Conservation (phyloP, 345 rosid genomes). For the Camelina laxa region DNA sequence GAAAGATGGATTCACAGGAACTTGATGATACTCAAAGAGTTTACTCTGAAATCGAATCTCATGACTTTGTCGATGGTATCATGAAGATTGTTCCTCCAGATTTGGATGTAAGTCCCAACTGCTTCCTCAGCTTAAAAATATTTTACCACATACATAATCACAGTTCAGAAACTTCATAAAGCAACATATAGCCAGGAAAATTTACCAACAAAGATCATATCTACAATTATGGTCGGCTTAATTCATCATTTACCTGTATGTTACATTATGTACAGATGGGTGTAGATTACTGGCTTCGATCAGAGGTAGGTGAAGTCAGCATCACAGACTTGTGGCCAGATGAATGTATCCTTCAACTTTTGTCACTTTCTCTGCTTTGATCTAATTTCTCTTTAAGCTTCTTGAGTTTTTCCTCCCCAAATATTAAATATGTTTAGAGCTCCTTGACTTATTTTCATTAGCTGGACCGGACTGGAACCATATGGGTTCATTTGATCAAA, state of each 20-base stretch:
- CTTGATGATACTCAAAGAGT: constrained; percentile 57
- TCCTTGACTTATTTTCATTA: constrained; percentile 35
- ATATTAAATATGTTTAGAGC: neutral
- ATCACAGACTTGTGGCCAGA: constrained; percentile 85
- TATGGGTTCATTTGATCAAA: constrained; percentile 32
- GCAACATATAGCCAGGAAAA: neutral
- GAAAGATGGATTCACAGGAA: constrained; percentile 58
- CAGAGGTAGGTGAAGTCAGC: constrained; percentile 87
- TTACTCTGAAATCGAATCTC: constrained; percentile 63
- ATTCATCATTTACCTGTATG: constrained; percentile 2
- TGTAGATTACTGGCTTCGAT: constrained; percentile 93
- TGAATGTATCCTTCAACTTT: constrained; percentile 71
- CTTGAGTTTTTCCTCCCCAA: constrained; percentile 11
- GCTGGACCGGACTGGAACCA: constrained; percentile 39
- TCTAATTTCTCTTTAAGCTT: neutral
- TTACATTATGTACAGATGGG: constrained; percentile 58
- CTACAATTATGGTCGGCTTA: neutral
- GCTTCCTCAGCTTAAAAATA: neutral
- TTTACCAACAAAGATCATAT: constrained; percentile 15
- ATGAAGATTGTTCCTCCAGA: constrained; percentile 96
- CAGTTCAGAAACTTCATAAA: constrained; percentile 10
- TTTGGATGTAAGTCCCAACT: constrained; percentile 69
- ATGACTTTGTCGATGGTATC: constrained; percentile 83
- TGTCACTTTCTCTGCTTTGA: constrained; percentile 8
- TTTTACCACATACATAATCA: constrained; percentile 14